phyloP scores from a whole-genome alignment of 192 early-diverging fungal species.

The Coemansia sp. region DNA sequence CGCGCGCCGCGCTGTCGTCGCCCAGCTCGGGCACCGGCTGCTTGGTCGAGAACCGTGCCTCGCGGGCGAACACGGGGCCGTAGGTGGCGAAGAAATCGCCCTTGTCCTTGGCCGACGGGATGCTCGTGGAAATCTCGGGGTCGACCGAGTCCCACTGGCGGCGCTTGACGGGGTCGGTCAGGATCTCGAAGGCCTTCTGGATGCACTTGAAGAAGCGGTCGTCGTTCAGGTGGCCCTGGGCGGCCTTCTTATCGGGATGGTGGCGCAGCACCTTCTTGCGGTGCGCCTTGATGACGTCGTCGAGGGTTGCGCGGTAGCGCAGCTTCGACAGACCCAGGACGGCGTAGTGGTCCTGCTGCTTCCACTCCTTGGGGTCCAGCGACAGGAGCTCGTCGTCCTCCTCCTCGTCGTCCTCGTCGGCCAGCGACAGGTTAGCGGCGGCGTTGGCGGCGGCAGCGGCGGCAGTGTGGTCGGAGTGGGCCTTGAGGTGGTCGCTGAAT shows the following conservation, averaged over 20 bases:
- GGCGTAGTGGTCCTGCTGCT: conserved; percentile 95
- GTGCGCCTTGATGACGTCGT: conserved; percentile 87
- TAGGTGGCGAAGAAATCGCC: conserved; percentile 81
- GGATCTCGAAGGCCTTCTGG: conserved; percentile 89
- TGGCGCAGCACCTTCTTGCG: conserved; percentile 94
- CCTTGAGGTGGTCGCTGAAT: conserved; percentile 33
- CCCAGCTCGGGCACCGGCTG: conserved; percentile 86
- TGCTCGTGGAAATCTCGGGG: conserved; percentile 69
- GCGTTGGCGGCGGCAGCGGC: conserved; percentile 42
- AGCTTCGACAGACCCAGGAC: conserved; percentile 89
- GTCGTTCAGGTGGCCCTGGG: conserved; percentile 69
- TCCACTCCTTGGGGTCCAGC: conserved; percentile 93
- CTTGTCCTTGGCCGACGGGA: conserved; percentile 73
- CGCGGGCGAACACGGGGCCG: conserved; percentile 80
- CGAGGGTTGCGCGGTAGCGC: conserved; percentile 85
- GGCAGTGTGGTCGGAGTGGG: conserved; percentile 28
- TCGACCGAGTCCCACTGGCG: conserved; percentile 97
- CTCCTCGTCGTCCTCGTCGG: conserved; percentile 79
- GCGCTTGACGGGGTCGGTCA: conserved; percentile 86
- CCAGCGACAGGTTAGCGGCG: conserved; percentile 46
- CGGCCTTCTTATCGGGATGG: conserved; percentile 98
- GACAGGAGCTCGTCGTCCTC: conserved; percentile 72
- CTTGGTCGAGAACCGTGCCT: conserved; percentile 88
- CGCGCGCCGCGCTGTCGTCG: conserved; percentile 57
- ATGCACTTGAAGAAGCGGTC: conserved; percentile 99